A percentile compares a stretch with the other conserved stretches of the same genome.
Conservation (phyloP, 2,329 filamentous ascomycete species). For the Neopestalotiopsis clavispora region DNA sequence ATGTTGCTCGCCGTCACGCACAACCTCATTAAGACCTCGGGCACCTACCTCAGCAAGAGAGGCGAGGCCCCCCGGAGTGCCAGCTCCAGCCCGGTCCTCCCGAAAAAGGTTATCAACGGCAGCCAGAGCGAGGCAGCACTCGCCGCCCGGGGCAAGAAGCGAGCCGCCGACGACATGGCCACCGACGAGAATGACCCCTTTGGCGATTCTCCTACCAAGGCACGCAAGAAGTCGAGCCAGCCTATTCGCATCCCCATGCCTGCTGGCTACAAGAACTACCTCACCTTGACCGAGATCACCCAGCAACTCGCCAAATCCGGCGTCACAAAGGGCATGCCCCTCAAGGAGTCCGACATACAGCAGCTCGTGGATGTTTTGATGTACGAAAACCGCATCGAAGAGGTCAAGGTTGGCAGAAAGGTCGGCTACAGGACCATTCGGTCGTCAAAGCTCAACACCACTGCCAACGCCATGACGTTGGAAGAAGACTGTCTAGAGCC, state of each 20-base stretch:
- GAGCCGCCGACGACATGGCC: conserved; percentile 52
- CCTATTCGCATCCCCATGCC: conserved; percentile 54
- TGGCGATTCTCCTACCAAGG: conserved; percentile 30
- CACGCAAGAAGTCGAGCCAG: conserved; percentile 22
- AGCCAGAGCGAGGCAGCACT: conserved; percentile 41
- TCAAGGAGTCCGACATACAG: conserved; percentile 77
- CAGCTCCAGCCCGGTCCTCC: conserved; percentile 43
- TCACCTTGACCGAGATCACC: conserved; percentile 80
- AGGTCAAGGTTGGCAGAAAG: conserved; percentile 54
- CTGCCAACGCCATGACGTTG: conserved; percentile 29
- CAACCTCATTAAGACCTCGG: conserved; percentile 36
- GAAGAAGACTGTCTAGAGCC: conserved; percentile 42
- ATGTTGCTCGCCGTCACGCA: conserved; percentile 61
- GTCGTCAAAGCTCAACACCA: conserved; percentile 46
- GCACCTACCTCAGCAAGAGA: conserved; percentile 40
- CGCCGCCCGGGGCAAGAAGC: conserved; percentile 53
- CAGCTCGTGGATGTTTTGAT: conserved; percentile 87
- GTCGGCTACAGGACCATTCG: conserved; percentile 59
- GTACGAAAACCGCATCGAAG: conserved; percentile 84
- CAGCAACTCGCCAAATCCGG: conserved; percentile 70
- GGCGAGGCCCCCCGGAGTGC: conserved; percentile 39
- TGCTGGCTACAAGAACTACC: conserved; percentile 77
- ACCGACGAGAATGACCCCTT: conserved; percentile 36
- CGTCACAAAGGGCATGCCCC: conserved; percentile 74
- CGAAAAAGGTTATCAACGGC: conserved; percentile 63